Evolutionary conservation across 371 early-diverging fungal species (phyloP).

Genomic region (Paraphysoderma sedebokerense): DNA sequence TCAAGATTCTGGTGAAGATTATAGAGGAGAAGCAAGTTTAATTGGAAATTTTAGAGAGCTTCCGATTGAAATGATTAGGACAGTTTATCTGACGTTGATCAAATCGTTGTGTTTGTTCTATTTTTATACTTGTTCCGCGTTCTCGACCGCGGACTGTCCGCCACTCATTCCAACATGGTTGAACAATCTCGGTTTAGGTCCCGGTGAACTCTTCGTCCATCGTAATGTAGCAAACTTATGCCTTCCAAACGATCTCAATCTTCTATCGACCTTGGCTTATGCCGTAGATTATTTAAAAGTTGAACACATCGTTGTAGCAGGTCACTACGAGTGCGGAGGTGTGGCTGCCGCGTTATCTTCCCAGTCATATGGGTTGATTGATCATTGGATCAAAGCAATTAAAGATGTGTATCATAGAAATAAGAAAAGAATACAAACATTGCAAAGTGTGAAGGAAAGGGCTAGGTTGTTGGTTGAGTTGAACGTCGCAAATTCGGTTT

Average conservation of each 20-base stretch:
- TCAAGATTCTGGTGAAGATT: too few relatives aligned
- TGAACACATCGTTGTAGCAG: conserved; percentile 81
- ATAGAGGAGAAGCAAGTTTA: too few relatives aligned
- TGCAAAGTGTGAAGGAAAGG: background rate
- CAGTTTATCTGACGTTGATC: too few relatives aligned
- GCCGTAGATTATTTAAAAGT: conserved; percentile 81
- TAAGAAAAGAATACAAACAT: conserved; percentile 20
- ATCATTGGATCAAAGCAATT: conserved; percentile 65
- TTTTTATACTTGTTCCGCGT: too few relatives aligned
- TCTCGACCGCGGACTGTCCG: conserved; percentile 75
- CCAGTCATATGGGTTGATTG: conserved; percentile 51
- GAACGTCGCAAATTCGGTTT: conserved; percentile 48
- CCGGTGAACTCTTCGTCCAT: conserved; percentile 87
- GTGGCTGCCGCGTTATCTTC: conserved; percentile 9
- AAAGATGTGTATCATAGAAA: conserved; percentile 50
- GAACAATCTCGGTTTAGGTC: conserved; percentile 16
- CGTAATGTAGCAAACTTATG: conserved; percentile 81
- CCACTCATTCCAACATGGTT: conserved; percentile 5
- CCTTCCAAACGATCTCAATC: conserved; percentile 49
- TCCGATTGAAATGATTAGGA: too few relatives aligned
- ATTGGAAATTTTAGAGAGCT: too few relatives aligned
- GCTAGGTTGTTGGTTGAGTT: background rate
- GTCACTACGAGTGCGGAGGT: conserved; percentile 1
- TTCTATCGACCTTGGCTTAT: conserved; percentile 74
- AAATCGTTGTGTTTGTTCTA: too few relatives aligned